phyloP scores from a whole-genome alignment of 768 basidiomycete genomes.

The Collybiopsis luxurians region DNA sequence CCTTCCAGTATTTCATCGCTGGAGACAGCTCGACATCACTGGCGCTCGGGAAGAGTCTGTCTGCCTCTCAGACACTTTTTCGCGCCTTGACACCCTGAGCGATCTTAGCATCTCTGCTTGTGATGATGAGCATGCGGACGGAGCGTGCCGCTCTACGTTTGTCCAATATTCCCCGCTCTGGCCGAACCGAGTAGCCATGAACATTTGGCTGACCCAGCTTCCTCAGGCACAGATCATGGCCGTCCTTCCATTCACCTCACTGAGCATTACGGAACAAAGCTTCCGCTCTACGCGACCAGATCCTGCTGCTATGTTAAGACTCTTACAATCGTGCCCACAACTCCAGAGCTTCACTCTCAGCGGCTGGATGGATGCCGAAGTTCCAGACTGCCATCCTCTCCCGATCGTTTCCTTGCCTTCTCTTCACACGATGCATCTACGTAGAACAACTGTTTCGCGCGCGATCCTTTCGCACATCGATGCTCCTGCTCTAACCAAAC shows the following conservation, averaged over 20 bases:
- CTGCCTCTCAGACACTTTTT: conserved; percentile 21
- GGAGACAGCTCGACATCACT: conserved; percentile 49
- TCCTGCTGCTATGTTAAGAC: conserved; percentile 52
- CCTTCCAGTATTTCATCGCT: conserved; percentile 53
- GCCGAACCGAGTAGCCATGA: conserved; percentile 37
- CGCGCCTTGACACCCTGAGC: conserved; percentile 19
- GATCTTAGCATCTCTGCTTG: conserved; percentile 7
- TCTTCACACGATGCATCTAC: conserved; percentile 55
- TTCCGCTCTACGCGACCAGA: conserved; percentile 29
- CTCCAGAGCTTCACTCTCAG: conserved; percentile 57
- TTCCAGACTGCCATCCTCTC: conserved; percentile 25
- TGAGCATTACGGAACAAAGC: conserved; percentile 54
- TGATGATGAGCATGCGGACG: conserved; percentile 28
- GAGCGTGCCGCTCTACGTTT: conserved; percentile 30
- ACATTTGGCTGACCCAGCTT: conserved; percentile 45
- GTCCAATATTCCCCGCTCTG: conserved; percentile 26
- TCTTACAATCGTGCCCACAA: conserved; percentile 59
- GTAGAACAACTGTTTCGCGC: conserved; percentile 60
- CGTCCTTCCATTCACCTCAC: conserved; percentile 53
- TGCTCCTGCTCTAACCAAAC: conserved; percentile 55
- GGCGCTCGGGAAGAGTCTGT: conserved; percentile 37
- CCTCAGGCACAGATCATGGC: conserved; percentile 42
- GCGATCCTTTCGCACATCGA: conserved; percentile 63
- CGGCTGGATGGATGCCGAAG: conserved; percentile 50
- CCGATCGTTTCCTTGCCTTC: conserved; percentile 53